A percentile compares a stretch with the other conserved stretches of the same genome.
phyloP scores from a whole-genome alignment of 441 rosid species.

The Corymbia calophylla region DNA sequence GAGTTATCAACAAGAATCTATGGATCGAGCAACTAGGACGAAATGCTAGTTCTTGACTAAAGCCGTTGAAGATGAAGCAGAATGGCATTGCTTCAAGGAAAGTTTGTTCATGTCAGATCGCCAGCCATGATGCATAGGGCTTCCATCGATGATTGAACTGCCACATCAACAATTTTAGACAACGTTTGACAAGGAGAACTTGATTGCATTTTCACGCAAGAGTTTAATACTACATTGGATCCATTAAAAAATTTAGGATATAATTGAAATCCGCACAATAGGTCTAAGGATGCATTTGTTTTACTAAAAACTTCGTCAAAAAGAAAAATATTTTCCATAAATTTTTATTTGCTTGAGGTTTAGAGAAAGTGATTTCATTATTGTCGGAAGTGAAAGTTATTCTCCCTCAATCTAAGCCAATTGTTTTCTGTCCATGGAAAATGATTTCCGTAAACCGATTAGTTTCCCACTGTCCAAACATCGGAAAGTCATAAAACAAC shows the following conservation, averaged over 20 bases:
- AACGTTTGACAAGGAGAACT: neutral
- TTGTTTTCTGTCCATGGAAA: neutral
- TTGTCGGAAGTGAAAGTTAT: neutral
- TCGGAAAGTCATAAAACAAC: rapidly evolving
- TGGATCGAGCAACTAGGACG: rapidly evolving
- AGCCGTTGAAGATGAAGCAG: neutral
- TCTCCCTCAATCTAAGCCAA: neutral
- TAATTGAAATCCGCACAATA: neutral
- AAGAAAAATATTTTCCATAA: too few relatives aligned
- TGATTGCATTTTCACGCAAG: neutral
- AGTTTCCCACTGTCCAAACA: neutral
- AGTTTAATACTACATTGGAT: neutral
- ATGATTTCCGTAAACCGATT: rapidly evolving
- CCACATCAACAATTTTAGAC: rapidly evolving
- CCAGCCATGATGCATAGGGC: rapidly evolving
- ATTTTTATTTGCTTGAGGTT: too few relatives aligned
- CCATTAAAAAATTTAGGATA: neutral
- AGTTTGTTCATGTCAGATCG: neutral
- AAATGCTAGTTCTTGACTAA: neutral
- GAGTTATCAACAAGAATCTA: neutral
- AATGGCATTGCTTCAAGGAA: neutral
- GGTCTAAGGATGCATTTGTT: neutral
- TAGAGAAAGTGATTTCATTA: too few relatives aligned
- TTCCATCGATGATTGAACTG: rapidly evolving
- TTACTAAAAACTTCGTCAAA: too few relatives aligned